These are phyloP conservation scores for Nepenthes mirabilis DNA, from an alignment of 148 eudicot genomes.

Conservation along the genomic window DNA sequence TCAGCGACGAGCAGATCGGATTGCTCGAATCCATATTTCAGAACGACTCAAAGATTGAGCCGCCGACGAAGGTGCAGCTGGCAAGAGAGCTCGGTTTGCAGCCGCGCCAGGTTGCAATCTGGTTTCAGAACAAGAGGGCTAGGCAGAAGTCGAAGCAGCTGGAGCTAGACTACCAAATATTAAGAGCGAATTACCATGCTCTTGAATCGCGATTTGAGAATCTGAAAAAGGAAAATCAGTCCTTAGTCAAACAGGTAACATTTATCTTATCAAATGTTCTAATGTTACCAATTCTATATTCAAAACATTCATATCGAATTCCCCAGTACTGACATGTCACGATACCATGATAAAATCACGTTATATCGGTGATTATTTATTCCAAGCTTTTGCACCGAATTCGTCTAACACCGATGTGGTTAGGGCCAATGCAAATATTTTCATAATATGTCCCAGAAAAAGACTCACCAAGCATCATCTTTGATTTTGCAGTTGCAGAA, in stretches of 20 bases:
- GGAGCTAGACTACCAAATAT: conserved; percentile 28
- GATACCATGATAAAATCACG: too few species aligned
- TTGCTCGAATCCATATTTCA: conserved; percentile 29
- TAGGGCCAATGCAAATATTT: too few species aligned
- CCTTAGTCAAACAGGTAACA: conserved; percentile 25
- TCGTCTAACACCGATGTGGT: too few species aligned
- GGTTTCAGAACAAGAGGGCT: conserved; percentile 57
- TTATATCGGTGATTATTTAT: too few species aligned
- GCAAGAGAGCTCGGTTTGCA: conserved; percentile 41
- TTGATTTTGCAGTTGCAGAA: too few species aligned
- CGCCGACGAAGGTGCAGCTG: conserved; percentile 31
- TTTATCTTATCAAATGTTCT: too few species aligned
- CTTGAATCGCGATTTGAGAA: conserved; percentile 25
- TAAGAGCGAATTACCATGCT: conserved; percentile 25
- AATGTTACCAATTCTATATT: too few species aligned
- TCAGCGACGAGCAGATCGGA: conserved; percentile 32
- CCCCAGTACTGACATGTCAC: too few species aligned
- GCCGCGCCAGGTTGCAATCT: conserved; percentile 49
- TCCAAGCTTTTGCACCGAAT: too few species aligned
- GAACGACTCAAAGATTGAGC: conserved; percentile 37
- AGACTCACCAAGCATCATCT: too few species aligned
- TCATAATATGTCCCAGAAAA: too few species aligned
- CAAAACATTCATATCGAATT: too few species aligned
- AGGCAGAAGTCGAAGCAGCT: conserved; percentile 43
- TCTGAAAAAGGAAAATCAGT: conserved; percentile 29